Evolutionary conservation across 2,329 filamentous ascomycete species (phyloP), one percentile per base, ranked within the genome.

Genomic region (Arachnopeziza araneosa): DNA sequence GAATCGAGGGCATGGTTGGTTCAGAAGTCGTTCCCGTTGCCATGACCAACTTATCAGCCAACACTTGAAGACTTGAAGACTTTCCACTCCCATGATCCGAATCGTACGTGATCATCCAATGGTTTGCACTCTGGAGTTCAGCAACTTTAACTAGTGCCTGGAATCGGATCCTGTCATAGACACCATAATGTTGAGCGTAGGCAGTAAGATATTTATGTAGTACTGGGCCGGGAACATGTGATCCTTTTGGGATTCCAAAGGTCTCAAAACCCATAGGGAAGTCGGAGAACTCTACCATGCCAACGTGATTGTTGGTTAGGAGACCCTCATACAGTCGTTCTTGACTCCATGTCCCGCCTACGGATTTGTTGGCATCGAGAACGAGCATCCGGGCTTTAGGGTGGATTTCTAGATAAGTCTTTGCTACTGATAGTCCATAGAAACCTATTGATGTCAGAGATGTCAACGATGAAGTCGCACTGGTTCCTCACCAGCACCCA

Each of bases 261-360:
- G 74, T 78, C 22, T 79, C 79, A 8, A 75, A 72, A 60, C 80
- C 77, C 84, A 93, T 88, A 21, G 88, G 87, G 61, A 89, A 90
- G 67, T 91, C 89, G 0, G 84, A 83, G 67, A 83, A 91, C 71
- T 93, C 87, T 66, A 87, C 90, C 0, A 84, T 88, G 2, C 89
- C 88, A 12, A 87, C 72, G 70, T 90, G 80, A 68, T 92, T 92
- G 73, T 93, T 93, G 57, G 83, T 86, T 67, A 85, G 88, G 54
- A 93, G 78, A 1, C 83, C 85, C 0, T 85, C 82, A 70, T 92
- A 88, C 0, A 91, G 74, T 1, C 88, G 80, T 48, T 87, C 77
- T 59, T 83, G 77, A 9, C 85, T 82, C 89, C 89, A 93, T 19
- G 85, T 84, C 2, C 89, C 89, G 1, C 89, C 89, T 5, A 86